Conservation (phyloP, 176 grass and related monocot genomes). For the Paspalum vaginatum region DNA sequence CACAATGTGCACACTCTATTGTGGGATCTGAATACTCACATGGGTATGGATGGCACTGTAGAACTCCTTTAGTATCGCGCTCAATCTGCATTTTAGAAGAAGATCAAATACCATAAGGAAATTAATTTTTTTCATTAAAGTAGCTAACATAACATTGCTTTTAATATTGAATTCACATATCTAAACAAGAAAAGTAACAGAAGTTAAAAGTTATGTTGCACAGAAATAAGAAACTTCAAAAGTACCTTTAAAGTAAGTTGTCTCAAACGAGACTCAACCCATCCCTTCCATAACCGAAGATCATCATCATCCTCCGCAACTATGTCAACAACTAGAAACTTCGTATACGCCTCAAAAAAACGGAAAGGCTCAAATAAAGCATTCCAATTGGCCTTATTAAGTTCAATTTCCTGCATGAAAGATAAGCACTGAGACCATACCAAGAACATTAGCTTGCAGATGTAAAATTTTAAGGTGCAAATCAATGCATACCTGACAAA, state of each 20-base stretch:
- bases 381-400: slow-evolving; percentile 82
- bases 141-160: slow-evolving; percentile 15
- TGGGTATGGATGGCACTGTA: slow-evolving; percentile 96
- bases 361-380: slow-evolving; percentile 81
- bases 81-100: slow-evolving; percentile 75
- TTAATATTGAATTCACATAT: slow-evolving; percentile 13
- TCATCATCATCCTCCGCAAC: slow-evolving; percentile 77
- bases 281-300: slow-evolving; percentile 94
- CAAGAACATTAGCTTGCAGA: slow-evolving; percentile 28
- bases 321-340: slow-evolving; percentile 89
- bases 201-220: neutral
- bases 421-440: slow-evolving; percentile 19
- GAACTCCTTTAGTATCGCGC: slow-evolving; percentile 79
- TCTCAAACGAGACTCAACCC: slow-evolving; percentile 89
- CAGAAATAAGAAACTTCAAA: slow-evolving; percentile 14
- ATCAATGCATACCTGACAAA: slow-evolving; percentile 70
- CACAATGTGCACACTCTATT: slow-evolving; percentile 75
- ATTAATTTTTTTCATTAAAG: neutral
- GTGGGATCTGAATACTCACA: slow-evolving; percentile 74
- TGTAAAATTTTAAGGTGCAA: slow-evolving; percentile 22
- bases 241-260: slow-evolving; percentile 87
- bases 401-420: slow-evolving; percentile 75
- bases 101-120: slow-evolving; percentile 29
- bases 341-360: slow-evolving; percentile 88
- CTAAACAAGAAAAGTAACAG: slow-evolving; percentile 6